A percentile compares a stretch with the other conserved stretches of the same genome.
Conservation (phyloP, 371 early-diverging fungal species). For the Furculomyces boomerangus region DNA sequence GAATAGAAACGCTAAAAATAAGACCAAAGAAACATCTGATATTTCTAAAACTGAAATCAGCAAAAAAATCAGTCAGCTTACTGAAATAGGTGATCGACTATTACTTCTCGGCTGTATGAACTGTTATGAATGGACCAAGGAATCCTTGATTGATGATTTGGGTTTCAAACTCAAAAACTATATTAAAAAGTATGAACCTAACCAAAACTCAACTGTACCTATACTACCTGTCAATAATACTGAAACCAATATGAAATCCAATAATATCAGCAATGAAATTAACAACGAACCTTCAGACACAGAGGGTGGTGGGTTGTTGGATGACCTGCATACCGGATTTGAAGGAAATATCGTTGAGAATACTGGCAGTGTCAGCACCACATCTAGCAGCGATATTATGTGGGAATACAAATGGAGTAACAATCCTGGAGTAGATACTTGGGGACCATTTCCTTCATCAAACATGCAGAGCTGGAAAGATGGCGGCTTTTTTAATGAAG, state of each 20-base stretch:
- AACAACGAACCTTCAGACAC: background rate
- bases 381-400: background rate
- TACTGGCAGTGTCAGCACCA: background rate
- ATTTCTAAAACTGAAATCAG: constrained; percentile 23
- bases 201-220: too few relatives aligned
- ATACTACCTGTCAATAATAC: too few relatives aligned
- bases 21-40: background rate
- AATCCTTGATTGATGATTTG: constrained; percentile 36
- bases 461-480: background rate
- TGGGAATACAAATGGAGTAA: background rate
- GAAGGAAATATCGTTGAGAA: background rate
- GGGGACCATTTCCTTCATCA: background rate
- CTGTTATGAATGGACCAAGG: constrained; percentile 58
- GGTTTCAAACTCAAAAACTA: background rate
- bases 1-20: constrained; percentile 1
- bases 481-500: background rate
- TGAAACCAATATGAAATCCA: constrained; percentile 10
- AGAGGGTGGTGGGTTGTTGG: constrained; percentile 6
- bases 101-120: constrained; percentile 51
- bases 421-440: background rate
- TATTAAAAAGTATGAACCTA: too few relatives aligned
- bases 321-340: constrained; percentile 5
- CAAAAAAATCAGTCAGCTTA: constrained; percentile 37
- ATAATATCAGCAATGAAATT: background rate
- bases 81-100: constrained; percentile 52